Evolutionary conservation across 2,329 filamentous ascomycete species (phyloP), one percentile per base, ranked within the genome.

Genomic region (Colletotrichum australisinense): DNA sequence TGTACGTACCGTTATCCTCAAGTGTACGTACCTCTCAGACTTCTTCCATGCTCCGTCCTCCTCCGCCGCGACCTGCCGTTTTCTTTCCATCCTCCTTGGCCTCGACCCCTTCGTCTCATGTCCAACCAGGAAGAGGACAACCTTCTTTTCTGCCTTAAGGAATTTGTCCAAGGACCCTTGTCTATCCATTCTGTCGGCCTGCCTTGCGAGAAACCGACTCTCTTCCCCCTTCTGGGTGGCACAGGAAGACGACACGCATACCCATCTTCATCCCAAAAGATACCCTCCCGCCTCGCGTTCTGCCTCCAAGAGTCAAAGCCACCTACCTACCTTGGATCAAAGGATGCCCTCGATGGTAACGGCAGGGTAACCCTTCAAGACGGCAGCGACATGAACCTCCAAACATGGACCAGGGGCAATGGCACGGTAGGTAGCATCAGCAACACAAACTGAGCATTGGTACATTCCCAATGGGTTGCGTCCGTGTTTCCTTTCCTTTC

Each of bases 71-170:
- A 49, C 32, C 67, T 63, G 22, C 57, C 71, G 26, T 71, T 66
- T 30, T 56, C 32, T 68, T 42, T n/a, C 22, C 62, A 8, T n/a
- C 24, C 6, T 35, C 42, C 28, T 19, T 66, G 24, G 46, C 35
- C 57, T 59, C 66, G 63, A 38, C 56, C 26, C 58, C 65, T 58
- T 59, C 66, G 66, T 70, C 70, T 73, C 70, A 60, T 59, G 28
- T 69, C 49, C 38, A 24, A 32, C 62, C 67, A 70, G 16, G 22
- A 26, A 53, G 22, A 57, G 52, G 55, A 35, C 46, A 63, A 62
- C 49, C 49, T 57, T 72, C 32, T 72, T 49, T 49, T 49, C 42
- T 49, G 19, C 16, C 42, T n/a, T 19, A 4, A 49, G 42, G 19
- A 11, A 49, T 19, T 9, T 19, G 42, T 49, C 19, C 42, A 49